Base-by-base conservation (phyloP, 2,329 filamentous ascomycete genomes). In the Cercospora sp. region DNA sequence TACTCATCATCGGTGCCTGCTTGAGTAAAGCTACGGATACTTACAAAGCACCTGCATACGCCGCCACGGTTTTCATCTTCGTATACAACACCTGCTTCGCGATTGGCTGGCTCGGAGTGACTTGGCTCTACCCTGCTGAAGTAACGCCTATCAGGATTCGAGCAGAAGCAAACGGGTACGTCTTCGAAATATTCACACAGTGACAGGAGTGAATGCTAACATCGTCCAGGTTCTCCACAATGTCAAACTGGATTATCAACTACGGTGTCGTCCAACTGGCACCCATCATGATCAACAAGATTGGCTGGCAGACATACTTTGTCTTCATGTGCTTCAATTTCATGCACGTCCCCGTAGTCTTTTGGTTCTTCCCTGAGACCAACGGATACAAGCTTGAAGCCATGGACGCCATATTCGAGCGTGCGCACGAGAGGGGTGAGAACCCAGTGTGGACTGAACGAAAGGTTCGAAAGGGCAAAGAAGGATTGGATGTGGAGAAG, bases 111-210 rank as follows among this genome's bases (percentile, higher is more conserved):
- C 69, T 77, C 1, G 74, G 75, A 5, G 70, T 77, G 18, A 75
- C 75, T 2, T 77, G 75, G 75, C 66, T 77, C 3, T 78, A 77
- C 51, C 74, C 75, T 16, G 75, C 76, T 16, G 75, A 77, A 71
- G 60, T 85, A 72, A 85, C 69, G 1, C 68, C 70, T 20, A 68
- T 85, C 72, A 83, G 83, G 74, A 86, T 83, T 5, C 81, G 84
- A 60, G 82, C 83, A 55, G 85, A 85, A 78, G 84, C 84, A 42
- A 85, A 85, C 72, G 84, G 84, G 1, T 77, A 86, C 85, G 77
- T 69, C 67, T n/a, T 39, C 6, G 36, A 39, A 39, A n/a, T 39
- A 39, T 39, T 39, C 16, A 39, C 36, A 8, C 16, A 3, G 6
- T n/a, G 16, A 39, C 5, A 6, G 5, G 13, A 16, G 36, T 39